A percentile compares a stretch with the other conserved stretches of the same genome.
Conservation (phyloP, 2,329 filamentous ascomycete species). For the Sclerotinia trifoliorum region DNA sequence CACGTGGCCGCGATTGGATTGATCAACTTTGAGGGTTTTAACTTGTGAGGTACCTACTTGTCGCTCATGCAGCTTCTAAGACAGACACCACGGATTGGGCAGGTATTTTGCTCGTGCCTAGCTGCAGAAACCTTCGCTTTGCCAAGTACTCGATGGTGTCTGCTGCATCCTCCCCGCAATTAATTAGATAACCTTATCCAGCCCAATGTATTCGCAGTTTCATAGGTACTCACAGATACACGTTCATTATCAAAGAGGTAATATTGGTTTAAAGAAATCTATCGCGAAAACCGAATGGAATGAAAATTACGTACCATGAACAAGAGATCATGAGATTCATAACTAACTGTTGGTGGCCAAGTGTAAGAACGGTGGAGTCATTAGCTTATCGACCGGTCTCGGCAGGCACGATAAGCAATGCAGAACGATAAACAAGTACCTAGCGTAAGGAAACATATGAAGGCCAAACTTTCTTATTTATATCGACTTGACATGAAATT, state of each 20-base stretch:
- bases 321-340: background rate
- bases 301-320: background rate
- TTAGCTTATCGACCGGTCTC: no score
- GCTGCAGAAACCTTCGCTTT: constrained; percentile 14
- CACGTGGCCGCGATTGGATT: constrained; percentile 1
- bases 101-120: constrained; percentile 2
- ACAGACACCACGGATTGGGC: background rate
- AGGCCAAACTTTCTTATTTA: no score
- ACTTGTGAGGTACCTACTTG: background rate
- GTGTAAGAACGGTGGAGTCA: no score
- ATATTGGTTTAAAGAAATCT: background rate
- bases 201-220: background rate
- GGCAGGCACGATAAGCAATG: background rate
- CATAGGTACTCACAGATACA: background rate
- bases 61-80: background rate
- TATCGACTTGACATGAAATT: background rate
- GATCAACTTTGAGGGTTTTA: background rate
- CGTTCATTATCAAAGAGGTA: background rate
- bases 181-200: background rate
- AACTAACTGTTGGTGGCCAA: background rate
- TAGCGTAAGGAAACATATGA: no score
- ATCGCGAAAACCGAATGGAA: background rate
- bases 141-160: no score
- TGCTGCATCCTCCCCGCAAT: background rate
- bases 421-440: background rate